Evolutionary conservation across 2,329 filamentous ascomycete species (phyloP), one percentile per base, ranked within the genome.

Genomic region (Fusarium ambrosium): DNA sequence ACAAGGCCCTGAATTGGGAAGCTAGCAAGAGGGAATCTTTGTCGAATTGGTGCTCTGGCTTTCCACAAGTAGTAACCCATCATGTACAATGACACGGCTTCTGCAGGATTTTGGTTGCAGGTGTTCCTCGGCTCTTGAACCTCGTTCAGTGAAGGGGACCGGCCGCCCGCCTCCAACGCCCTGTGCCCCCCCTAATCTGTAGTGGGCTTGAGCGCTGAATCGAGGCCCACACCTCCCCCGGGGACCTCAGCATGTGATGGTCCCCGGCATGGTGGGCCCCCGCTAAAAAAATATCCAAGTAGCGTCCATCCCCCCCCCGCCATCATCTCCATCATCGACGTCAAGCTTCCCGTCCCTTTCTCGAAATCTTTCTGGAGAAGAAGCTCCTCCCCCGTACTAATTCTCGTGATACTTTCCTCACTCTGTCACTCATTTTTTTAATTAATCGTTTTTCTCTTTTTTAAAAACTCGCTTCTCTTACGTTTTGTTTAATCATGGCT

Each of bases 241-340:
- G 43, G 43, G 43, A 48, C 43, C 43, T 48, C 27, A 66, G 76
- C 78, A 79, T 79, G 78, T 79, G 78, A 79, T 66, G 71, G 27
- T 32, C 48, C 48, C 48, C 48, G 60, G 32, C 39, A 67, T 63
- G 66, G 66, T 69, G 70, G 65, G 74, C 72, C 74, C 77, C 78
- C 81, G 74, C 76, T 74, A 32, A 70, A 71, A 71, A 81, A 79
- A 79, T 81, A 76, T 76, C 71, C 80, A 82, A 81, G 79, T 80
- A 82, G 43, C 63, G 73, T 62, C 79, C 73, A 75, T 74, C 66
- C 75, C 79, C 79, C 79, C 48, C 79, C 80, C 79, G 74, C 76
- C 58, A 70, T 24, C 43, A 48, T 75, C 67, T 64, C 43, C 20
- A 41, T 64, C 45, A 39, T 68, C 62, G 73, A 77, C 75, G 68